Conservation (phyloP, 1,139 yeast genomes). For the Torulaspora globosa region DNA sequence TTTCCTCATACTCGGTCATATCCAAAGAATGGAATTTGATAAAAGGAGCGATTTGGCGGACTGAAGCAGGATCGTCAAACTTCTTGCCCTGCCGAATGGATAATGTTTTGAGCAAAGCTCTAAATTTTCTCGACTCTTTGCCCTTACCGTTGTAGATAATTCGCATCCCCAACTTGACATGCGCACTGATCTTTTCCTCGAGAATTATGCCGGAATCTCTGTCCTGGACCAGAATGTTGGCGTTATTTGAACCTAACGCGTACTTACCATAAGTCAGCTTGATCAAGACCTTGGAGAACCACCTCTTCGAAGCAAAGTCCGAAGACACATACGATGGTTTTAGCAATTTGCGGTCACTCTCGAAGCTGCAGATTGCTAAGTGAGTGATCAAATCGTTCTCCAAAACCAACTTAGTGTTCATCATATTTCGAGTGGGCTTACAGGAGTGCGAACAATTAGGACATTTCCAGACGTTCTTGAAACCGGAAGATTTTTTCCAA, state of each 20-base stretch:
- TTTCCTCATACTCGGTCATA: slow-evolving; percentile 60
- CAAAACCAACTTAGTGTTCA: slow-evolving; percentile 29
- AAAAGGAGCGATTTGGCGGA: slow-evolving; percentile 66
- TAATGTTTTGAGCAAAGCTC: slow-evolving; percentile 55
- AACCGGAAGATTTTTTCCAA: slow-evolving; percentile 43
- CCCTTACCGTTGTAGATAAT: slow-evolving; percentile 73
- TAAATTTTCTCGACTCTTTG: slow-evolving; percentile 53
- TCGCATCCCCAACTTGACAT: slow-evolving; percentile 82
- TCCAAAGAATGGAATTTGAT: slow-evolving; percentile 76
- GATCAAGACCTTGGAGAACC: slow-evolving; percentile 81
- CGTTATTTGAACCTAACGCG: slow-evolving; percentile 83
- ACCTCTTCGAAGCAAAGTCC: slow-evolving; percentile 76
- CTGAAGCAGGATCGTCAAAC: slow-evolving; percentile 69
- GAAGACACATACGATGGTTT: slow-evolving; percentile 74
- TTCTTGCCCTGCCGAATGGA: slow-evolving; percentile 80
- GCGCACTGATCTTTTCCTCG: slow-evolving; percentile 90
- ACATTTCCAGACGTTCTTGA: slow-evolving; percentile 43
- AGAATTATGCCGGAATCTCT: slow-evolving; percentile 78
- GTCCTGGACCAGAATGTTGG: slow-evolving; percentile 91
- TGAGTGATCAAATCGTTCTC: slow-evolving; percentile 71
- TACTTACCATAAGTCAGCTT: slow-evolving; percentile 87
- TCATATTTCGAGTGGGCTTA: slow-evolving; percentile 50
- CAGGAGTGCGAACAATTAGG: slow-evolving; percentile 72
- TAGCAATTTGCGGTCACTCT: slow-evolving; percentile 59
- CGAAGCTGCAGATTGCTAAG: slow-evolving; percentile 82